phyloP scores from a whole-genome alignment of 1,139 yeast species.

The Pichia sp. region DNA sequence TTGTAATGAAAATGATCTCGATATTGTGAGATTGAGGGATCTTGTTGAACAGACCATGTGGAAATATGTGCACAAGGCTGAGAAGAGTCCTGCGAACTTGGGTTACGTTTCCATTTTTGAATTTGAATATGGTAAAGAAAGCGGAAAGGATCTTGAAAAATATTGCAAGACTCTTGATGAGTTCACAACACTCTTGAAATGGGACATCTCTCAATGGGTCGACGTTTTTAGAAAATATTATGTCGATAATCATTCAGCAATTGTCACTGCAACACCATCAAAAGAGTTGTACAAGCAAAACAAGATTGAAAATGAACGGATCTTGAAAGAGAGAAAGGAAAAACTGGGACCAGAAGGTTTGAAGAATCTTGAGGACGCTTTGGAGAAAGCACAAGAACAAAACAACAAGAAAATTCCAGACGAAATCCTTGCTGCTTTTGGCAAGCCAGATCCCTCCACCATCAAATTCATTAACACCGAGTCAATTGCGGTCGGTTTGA shows the following conservation, averaged over 20 bases:
- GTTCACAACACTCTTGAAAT: slow-evolving; percentile 48
- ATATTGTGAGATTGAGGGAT: slow-evolving; percentile 58
- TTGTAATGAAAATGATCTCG: slow-evolving; percentile 41
- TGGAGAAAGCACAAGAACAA: slow-evolving; percentile 55
- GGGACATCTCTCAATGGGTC: slow-evolving; percentile 70
- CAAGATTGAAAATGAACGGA: slow-evolving; percentile 44
- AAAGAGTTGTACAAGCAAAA: slow-evolving; percentile 45
- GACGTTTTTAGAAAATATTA: slow-evolving; percentile 45
- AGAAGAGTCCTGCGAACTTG: slow-evolving; percentile 55
- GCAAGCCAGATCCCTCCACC: slow-evolving; percentile 66
- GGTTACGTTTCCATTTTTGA: slow-evolving; percentile 67
- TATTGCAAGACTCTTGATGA: slow-evolving; percentile 53
- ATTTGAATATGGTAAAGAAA: slow-evolving; percentile 69
- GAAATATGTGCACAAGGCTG: slow-evolving; percentile 58
- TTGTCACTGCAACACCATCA: slow-evolving; percentile 76
- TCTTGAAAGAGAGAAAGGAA: slow-evolving; percentile 42
- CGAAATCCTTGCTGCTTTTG: slow-evolving; percentile 50
- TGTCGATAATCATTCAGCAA: slow-evolving; percentile 59
- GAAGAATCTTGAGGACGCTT: slow-evolving; percentile 37
- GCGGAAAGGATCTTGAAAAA: slow-evolving; percentile 49
- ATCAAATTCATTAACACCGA: slow-evolving; percentile 68
- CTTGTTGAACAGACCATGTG: slow-evolving; percentile 59
- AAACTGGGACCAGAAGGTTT: slow-evolving; percentile 60
- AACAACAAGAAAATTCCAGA: slow-evolving; percentile 77
- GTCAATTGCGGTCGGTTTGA: slow-evolving; percentile 48